phyloP scores from a whole-genome alignment of 345 rosid species.

The Brassica nigra region DNA sequence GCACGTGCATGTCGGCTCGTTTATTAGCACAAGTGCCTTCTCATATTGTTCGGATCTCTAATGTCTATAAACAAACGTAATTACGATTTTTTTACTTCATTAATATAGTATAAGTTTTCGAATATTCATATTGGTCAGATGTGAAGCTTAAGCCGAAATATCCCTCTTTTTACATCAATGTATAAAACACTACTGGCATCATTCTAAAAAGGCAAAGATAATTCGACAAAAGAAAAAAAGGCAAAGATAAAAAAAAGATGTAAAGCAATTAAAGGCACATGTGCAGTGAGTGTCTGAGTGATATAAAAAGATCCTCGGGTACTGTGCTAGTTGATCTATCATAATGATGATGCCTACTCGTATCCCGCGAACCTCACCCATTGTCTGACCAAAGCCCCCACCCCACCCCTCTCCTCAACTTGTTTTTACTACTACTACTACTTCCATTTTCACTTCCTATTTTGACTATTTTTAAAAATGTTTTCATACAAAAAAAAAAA shows the following conservation, averaged over 20 bases:
- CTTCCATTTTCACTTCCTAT: background rate
- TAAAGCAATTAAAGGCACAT: conserved; percentile 25
- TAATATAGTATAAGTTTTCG: no score
- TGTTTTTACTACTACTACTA: background rate
- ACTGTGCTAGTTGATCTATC: conserved; percentile 7
- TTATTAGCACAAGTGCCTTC: conserved; percentile 4
- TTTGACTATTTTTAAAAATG: background rate
- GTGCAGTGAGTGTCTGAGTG: background rate
- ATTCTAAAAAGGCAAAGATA: background rate
- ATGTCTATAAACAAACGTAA: background rate
- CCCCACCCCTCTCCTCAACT: background rate
- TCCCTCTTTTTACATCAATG: background rate
- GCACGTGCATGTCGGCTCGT: conserved; percentile 44
- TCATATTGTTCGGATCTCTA: conserved; percentile 27
- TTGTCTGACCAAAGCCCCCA: conserved; percentile 1
- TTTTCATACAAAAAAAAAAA: background rate
- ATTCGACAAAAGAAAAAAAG: no score
- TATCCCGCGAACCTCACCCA: conserved; percentile 15
- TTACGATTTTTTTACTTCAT: conserved; percentile 3
- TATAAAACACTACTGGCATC: background rate
- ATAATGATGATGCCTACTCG: background rate
- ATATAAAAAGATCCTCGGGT: background rate
- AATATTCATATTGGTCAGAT: background rate
- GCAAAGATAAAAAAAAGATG: background rate
- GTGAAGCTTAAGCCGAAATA: background rate